Evolutionary conservation across 2,329 filamentous ascomycete species (phyloP), one percentile per base, ranked within the genome.

Genomic region (Huntiella abstrusa): DNA sequence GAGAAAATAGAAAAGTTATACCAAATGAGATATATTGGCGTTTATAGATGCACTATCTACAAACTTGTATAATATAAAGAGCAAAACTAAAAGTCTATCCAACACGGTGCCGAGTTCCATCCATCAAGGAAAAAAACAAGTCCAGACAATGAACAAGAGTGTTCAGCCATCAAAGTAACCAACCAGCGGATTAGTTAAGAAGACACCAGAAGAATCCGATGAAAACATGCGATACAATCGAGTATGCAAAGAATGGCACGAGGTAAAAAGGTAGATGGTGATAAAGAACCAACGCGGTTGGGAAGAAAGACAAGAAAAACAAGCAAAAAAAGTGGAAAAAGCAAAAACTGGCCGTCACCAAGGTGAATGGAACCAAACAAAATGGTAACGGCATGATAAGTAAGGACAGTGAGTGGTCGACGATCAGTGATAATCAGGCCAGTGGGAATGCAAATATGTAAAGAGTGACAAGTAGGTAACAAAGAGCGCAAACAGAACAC

Each of bases 211-310:
- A 11, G n/a, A 28, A 42, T 37, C 16, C n/a, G 40, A 16, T 7
- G 39, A 39, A 16, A 39, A 16, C 16, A 28, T 45, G 43, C 36
- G 35, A 45, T 39, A 45, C 43, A 33, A 22, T 45, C 22, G 11
- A 45, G 43, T 45, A 45, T 28, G 36, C 43, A 36, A 36, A 28
- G 43, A 45, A 45, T 45, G 32, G 16, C 34, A 32, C 19, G 16
- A 19, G 41, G 13, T 16, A 12, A 37, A 37, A 38, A 38, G 22
- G 38, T 17, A 13, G 40, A 45, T n/a, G 17, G n/a, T n/a, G 33
- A 11, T 33, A 17, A 45, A 38, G 22, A 28, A 28, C 22, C 22
- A 28, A 28, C 22, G 22, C 22, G 22, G 22, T 28, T 28, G 22
- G 22, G 22, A 40, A 33, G 36, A 17, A 45, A 39, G 33, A 32